phyloP scores from a whole-genome alignment of 1,284 basidiomycete species.

The Irpex lacteus region DNA sequence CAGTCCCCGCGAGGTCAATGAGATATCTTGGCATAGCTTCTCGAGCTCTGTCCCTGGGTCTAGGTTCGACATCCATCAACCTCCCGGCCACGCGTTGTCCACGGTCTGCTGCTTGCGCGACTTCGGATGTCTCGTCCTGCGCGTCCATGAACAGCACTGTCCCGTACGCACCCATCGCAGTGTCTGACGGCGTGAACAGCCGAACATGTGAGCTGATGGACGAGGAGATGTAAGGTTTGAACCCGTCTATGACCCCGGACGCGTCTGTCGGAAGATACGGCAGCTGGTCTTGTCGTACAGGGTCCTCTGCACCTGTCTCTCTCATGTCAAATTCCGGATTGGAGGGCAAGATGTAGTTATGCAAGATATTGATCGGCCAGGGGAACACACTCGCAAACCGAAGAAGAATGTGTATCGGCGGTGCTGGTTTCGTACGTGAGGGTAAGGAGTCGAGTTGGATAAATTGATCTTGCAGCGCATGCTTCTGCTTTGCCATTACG shows the following conservation, averaged over 20 bases:
- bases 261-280: constrained; percentile 36
- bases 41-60: background rate
- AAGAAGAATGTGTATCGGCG: constrained; percentile 48
- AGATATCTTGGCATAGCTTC: constrained; percentile 1
- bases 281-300: constrained; percentile 20
- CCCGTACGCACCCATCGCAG: constrained; percentile 55
- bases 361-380: constrained; percentile 67
- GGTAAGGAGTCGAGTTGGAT: constrained; percentile 17
- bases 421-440: constrained; percentile 12
- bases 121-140: constrained; percentile 42
- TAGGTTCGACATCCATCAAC: constrained; percentile 23
- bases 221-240: constrained; percentile 24
- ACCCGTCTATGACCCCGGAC: background rate
- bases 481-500: constrained; percentile 26
- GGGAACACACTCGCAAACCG: constrained; percentile 60
- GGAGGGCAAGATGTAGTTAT: constrained; percentile 52
- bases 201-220: constrained; percentile 58
- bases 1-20: constrained; percentile 9
- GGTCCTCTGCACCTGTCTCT: background rate
- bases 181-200: constrained; percentile 52
- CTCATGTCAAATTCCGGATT: constrained; percentile 35
- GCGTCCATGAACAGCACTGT: constrained; percentile 65
- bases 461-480: constrained; percentile 14
- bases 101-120: constrained; percentile 37
- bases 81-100: constrained; percentile 58